These are phyloP conservation scores for Leccinum cinnamomeum DNA, from an alignment of 1,284 basidiomycete species.

Conservation along the genomic window DNA sequence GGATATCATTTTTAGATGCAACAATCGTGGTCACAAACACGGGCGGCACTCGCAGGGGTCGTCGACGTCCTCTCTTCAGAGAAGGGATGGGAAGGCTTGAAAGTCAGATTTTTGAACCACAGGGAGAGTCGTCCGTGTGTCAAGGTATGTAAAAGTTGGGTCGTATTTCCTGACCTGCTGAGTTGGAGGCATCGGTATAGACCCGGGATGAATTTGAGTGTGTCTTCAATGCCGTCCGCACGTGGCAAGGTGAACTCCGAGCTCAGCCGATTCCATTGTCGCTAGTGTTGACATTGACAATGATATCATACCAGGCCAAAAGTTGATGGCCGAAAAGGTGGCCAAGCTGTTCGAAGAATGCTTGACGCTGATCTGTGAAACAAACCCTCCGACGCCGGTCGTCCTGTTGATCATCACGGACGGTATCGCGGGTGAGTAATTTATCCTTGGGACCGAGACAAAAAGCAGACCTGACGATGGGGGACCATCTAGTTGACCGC, in stretches of 20 bases:
- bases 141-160: conserved; percentile 13
- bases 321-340: conserved; percentile 21
- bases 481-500: conserved; percentile 15
- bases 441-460: no score
- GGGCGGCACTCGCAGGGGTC: conserved; percentile 21
- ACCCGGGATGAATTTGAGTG: conserved; percentile 23
- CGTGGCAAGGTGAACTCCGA: conserved; percentile 19
- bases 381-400: conserved; percentile 12
- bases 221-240: conserved; percentile 24
- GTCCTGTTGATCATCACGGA: conserved; percentile 28
- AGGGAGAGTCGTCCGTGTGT: conserved; percentile 4
- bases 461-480: neutral
- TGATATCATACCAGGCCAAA: conserved; percentile 15
- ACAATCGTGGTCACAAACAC: conserved; percentile 23
- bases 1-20: conserved; percentile 22
- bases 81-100: conserved; percentile 21
- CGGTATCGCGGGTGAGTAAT: conserved; percentile 22
- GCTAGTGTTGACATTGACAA: neutral
- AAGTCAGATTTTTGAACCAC: conserved; percentile 25
- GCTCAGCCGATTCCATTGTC: no score
- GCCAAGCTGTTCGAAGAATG: conserved; percentile 23
- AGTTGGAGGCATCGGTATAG: conserved; percentile 9
- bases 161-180: neutral
- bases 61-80: conserved; percentile 18
- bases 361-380: conserved; percentile 6